Base-by-base conservation (phyloP, 2,329 filamentous ascomycete species). In the Nannizzia gypsea region DNA sequence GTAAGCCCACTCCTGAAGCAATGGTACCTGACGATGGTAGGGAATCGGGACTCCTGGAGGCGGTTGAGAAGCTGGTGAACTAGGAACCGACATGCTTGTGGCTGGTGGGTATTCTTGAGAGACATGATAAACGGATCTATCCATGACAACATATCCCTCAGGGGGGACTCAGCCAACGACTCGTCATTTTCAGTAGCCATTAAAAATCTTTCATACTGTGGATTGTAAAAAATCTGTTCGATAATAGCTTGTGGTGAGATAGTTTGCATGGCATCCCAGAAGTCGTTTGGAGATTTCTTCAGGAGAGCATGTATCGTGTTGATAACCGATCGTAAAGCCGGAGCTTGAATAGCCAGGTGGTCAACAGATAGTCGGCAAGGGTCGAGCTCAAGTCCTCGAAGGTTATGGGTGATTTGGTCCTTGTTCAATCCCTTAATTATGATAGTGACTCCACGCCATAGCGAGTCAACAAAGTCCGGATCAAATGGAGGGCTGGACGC, bases 181-280 rank as follows among this genome's bases (percentile, higher is more conserved):
- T 81, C 79, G n/a, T 80, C 79, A 48, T 80, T 77, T 6, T 77
- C 72, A 2, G 77, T 77, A 62, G 80, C 76, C 65, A 79, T 77
- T 31, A 80, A 70, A 57, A 76, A 76, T 22, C 81, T 77, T 48
- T 84, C 75, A 13, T 85, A 85, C 63, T 85, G 82, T 6, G 85
- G 84, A 63, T 87, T 90, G 61, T 81, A 83, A 66, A 93, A 89
- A 48, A 96, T 82, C 64, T 90, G 82, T 69, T 96, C 90, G n/a
- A 90, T 83, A 55, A 97, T 83, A 36, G 86, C 84, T 46, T 85
- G 85, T 2, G 90, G 87, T 0, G 88, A 87, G 57, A 92, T 89
- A 31, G 89, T 83, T 57, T 88, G 86, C 74, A 95, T 86, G 1
- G 90, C 86, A 66, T 90, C 87, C 92, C 92, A 96, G 66, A 96